Conservation (phyloP, 1,139 yeast species). For the Pichia sp. region DNA sequence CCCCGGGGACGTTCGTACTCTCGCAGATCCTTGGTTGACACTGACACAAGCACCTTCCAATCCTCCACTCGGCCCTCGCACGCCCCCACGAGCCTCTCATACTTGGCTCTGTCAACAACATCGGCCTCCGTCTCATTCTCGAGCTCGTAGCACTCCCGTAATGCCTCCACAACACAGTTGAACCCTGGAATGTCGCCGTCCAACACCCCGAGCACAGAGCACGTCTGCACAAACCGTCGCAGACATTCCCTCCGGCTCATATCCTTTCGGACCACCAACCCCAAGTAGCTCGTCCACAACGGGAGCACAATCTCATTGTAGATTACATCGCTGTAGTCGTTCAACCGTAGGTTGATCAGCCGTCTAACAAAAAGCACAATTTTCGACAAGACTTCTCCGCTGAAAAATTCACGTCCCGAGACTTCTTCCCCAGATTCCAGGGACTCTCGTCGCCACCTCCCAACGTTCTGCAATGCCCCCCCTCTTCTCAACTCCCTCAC, state of each 20-base stretch:
- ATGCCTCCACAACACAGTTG: background rate
- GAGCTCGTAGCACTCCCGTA: background rate
- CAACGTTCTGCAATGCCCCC: background rate
- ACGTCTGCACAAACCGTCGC: background rate
- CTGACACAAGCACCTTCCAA: background rate
- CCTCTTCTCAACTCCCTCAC: background rate
- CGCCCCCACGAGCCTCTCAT: background rate
- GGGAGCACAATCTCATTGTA: slow-evolving; percentile 23
- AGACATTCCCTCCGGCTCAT: background rate
- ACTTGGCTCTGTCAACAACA: background rate
- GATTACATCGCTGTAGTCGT: slow-evolving; percentile 11
- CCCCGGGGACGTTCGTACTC: too few relatives aligned
- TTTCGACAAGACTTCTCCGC: background rate
- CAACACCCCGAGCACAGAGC: background rate
- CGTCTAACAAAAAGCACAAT: background rate
- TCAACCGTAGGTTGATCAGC: background rate
- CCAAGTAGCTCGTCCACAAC: slow-evolving; percentile 13
- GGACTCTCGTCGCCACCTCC: background rate
- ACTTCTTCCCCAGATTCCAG: too few relatives aligned
- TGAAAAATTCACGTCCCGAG: background rate
- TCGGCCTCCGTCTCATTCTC: background rate
- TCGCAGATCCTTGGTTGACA: background rate
- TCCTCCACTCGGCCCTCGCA: background rate
- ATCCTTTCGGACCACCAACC: background rate
- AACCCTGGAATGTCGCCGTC: background rate